Evolutionary conservation across 345 rosid genomes (phyloP).

Genomic region (Eucalyptus marginata): DNA sequence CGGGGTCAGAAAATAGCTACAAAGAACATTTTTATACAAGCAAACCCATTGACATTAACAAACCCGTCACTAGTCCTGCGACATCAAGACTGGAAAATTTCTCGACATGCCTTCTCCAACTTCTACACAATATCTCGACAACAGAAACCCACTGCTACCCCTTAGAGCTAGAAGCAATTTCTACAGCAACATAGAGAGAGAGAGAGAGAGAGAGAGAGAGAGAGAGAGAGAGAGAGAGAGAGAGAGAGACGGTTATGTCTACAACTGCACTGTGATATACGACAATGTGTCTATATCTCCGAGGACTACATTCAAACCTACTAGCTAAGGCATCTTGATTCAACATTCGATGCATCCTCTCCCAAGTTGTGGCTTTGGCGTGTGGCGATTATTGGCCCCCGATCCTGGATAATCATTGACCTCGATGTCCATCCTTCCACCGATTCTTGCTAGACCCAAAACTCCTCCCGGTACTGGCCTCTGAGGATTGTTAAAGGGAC

Average conservation of each 20-base stretch:
- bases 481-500: neutral
- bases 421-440: constrained; percentile 21
- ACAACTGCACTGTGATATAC: neutral
- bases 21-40: neutral
- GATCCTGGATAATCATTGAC: constrained; percentile 66
- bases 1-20: neutral
- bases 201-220: no score
- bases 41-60: neutral
- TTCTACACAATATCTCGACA: neutral
- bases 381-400: constrained; percentile 76
- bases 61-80: neutral
- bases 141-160: neutral
- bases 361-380: constrained; percentile 32
- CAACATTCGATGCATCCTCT: constrained; percentile 30
- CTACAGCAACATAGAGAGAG: neutral
- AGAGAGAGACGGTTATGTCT: neutral
- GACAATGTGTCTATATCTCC: neutral
- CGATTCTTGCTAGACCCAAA: neutral
- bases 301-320: neutral
- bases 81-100: neutral
- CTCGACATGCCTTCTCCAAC: neutral
- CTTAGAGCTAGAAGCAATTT: neutral
- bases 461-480: neutral
- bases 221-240: neutral
- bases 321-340: neutral